Evolutionary conservation across 305 asterid species (phyloP).

Genomic region (Solanum hybrid): DNA sequence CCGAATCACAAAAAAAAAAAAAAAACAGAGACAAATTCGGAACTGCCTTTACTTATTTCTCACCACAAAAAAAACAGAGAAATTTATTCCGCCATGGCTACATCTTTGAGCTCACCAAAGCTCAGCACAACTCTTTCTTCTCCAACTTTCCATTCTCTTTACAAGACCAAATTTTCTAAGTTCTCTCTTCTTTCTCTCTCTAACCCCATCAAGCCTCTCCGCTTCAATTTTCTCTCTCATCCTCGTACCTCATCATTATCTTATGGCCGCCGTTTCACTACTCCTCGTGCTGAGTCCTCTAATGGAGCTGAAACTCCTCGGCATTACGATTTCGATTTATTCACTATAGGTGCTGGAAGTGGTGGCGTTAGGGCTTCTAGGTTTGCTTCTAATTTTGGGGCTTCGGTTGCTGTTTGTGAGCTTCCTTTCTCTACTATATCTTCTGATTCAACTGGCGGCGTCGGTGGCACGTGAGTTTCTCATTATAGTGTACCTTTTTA

Average conservation of each 20-base stretch:
- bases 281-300: slow-evolving; percentile 48
- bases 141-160: background rate
- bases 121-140: slow-evolving; percentile 5
- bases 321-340: slow-evolving; percentile 73
- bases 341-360: slow-evolving; percentile 91
- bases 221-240: background rate
- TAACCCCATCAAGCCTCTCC: background rate
- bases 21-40: background rate
- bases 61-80: background rate
- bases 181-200: background rate
- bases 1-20: background rate
- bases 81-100: background rate
- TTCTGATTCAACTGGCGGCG: slow-evolving; percentile 76
- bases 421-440: slow-evolving; percentile 84
- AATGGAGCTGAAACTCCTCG: slow-evolving; percentile 39
- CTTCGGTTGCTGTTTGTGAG: slow-evolving; percentile 86
- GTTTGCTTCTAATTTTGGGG: slow-evolving; percentile 78
- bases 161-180: background rate
- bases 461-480: slow-evolving; percentile 83
- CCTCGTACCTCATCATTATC: background rate
- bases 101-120: slow-evolving; percentile 8
- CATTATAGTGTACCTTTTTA: background rate
- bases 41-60: background rate
- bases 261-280: slow-evolving; percentile 29
- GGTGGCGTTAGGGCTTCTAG: slow-evolving; percentile 98